phyloP scores from a whole-genome alignment of 345 rosid species.

The Gossypium ekmanianum region DNA sequence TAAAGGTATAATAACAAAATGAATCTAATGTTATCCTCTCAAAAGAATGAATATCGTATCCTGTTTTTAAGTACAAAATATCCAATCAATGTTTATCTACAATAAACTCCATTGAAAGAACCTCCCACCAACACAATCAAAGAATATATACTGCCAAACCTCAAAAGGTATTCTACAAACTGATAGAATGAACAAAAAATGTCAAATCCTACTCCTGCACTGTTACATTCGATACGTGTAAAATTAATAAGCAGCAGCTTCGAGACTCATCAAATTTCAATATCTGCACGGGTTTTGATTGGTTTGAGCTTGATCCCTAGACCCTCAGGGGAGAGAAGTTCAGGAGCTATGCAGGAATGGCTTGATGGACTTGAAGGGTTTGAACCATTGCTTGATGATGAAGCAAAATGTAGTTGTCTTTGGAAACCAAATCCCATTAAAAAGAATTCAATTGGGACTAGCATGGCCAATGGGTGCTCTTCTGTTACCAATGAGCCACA shows the following conservation, averaged over 20 bases:
- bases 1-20: background rate
- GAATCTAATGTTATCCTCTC: background rate
- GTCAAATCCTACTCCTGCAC: background rate
- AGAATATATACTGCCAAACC: conserved; percentile 25
- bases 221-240: background rate
- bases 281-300: conserved; percentile 45
- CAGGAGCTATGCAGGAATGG: conserved; percentile 45
- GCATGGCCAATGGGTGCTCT: conserved; percentile 63
- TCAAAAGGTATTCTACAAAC: background rate
- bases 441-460: conserved; percentile 56
- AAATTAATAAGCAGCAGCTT: background rate
- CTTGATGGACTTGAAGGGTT: conserved; percentile 39
- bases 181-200: conserved; percentile 13
- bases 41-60: conserved; percentile 10
- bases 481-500: conserved; percentile 67
- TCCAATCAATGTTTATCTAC: conserved; percentile 6
- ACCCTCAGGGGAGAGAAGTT: conserved; percentile 58
- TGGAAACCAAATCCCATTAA: conserved; percentile 47
- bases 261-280: conserved; percentile 15
- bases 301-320: conserved; percentile 67
- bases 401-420: conserved; percentile 30
- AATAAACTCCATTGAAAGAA: background rate
- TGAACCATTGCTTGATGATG: conserved; percentile 35
- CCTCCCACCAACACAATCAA: conserved; percentile 31
- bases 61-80: background rate